A percentile compares a stretch with the other conserved stretches of the same genome.
Conservation (phyloP, 148 eudicot species). For the Cornus controversa region DNA sequence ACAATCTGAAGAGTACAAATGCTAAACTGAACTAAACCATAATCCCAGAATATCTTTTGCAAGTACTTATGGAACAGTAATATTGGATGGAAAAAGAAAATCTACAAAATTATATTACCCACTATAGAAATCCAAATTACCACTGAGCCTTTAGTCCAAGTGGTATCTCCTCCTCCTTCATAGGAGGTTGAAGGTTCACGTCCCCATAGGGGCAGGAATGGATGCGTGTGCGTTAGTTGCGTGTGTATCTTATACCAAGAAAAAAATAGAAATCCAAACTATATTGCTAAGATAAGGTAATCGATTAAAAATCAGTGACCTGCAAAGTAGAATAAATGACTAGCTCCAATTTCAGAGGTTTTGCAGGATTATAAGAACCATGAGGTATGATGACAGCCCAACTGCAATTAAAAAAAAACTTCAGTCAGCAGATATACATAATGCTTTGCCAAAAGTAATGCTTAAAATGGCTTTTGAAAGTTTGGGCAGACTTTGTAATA, state of each 20-base stretch:
- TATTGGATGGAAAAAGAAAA: background rate
- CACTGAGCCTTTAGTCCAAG: background rate
- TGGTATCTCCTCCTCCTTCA: no score
- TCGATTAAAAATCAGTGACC: slow-evolving; percentile 20
- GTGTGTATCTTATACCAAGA: no score
- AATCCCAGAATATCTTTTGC: no score
- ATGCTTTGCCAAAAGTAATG: background rate
- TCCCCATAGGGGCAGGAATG: no score
- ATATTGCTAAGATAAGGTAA: background rate
- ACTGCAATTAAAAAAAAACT: slow-evolving; percentile 25
- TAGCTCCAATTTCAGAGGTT: slow-evolving; percentile 41
- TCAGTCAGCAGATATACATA: slow-evolving; percentile 4
- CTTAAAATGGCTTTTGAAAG: background rate
- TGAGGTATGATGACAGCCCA: slow-evolving; percentile 58
- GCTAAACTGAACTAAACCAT: no score
- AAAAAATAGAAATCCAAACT: background rate
- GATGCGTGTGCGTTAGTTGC: no score
- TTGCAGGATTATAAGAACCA: slow-evolving; percentile 29
- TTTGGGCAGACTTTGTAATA: background rate
- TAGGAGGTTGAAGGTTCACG: no score
- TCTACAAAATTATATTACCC: no score
- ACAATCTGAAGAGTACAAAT: background rate
- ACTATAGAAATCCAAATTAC: no score
- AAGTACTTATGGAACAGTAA: no score
- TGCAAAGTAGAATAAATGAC: slow-evolving; percentile 43